These are phyloP conservation scores for Kodamaea fungicola DNA, from an alignment of 1,139 yeast genomes.

Conservation along the genomic window DNA sequence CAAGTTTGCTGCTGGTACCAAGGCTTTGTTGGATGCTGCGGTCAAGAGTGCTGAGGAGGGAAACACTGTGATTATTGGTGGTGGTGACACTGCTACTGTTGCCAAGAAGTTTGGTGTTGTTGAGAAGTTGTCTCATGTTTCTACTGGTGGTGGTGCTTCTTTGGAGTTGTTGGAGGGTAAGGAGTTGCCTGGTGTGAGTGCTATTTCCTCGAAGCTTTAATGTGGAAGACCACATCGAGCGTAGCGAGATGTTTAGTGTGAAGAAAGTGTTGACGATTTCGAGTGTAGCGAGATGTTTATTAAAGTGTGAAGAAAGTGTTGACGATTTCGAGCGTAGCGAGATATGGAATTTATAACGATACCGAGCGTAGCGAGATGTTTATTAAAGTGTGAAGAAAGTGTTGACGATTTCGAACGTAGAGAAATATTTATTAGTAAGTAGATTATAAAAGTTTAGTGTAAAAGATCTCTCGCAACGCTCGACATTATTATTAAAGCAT, in stretches of 20 bases:
- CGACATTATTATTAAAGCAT: too few species aligned
- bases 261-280: neutral
- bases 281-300: neutral
- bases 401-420: too few species aligned
- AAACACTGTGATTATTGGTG: slow-evolving; percentile 95
- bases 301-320: too few species aligned
- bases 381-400: too few species aligned
- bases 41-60: slow-evolving; percentile 83
- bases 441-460: too few species aligned
- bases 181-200: slow-evolving; percentile 94
- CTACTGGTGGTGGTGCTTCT: slow-evolving; percentile 99
- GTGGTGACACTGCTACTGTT: slow-evolving; percentile 99
- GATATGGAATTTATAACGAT: too few species aligned
- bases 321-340: too few species aligned
- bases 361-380: too few species aligned
- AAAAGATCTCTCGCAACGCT: too few species aligned
- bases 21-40: slow-evolving; percentile 80
- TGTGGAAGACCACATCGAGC: slow-evolving; percentile 1
- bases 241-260: neutral
- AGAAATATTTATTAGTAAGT: too few species aligned
- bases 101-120: slow-evolving; percentile 96
- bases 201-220: slow-evolving; percentile 67
- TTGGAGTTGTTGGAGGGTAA: slow-evolving; percentile 97
- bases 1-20: slow-evolving; percentile 84
- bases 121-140: slow-evolving; percentile 92